Conservation (phyloP, 116 monocot species). For the Papilionanthe hybrid region DNA sequence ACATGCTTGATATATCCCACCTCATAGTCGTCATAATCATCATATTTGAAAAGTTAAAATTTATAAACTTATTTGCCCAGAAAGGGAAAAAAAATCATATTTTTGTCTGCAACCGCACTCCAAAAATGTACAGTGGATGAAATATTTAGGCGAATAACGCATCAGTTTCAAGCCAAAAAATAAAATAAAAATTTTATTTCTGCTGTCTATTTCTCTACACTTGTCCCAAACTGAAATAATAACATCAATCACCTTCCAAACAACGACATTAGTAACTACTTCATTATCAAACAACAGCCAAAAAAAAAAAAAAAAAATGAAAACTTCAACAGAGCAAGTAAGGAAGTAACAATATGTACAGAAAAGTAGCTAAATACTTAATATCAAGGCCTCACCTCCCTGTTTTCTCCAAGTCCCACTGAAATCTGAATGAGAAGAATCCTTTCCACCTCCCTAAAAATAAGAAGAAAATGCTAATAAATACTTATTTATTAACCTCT, state of each 20-base stretch:
- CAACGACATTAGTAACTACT: not conserved
- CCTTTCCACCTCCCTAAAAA: conserved; percentile 8
- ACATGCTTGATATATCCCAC: too few relatives aligned
- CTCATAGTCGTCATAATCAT: too few relatives aligned
- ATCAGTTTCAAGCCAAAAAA: not conserved
- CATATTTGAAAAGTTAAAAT: too few relatives aligned
- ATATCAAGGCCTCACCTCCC: not conserved
- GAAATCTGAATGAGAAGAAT: not conserved
- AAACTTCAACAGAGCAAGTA: not conserved
- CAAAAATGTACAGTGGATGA: too few relatives aligned
- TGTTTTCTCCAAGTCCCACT: not conserved
- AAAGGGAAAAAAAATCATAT: not conserved
- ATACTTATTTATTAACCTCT: not conserved
- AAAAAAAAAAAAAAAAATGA: not conserved
- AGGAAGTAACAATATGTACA: too few relatives aligned
- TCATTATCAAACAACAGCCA: too few relatives aligned
- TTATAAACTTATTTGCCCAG: too few relatives aligned
- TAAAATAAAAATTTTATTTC: not conserved
- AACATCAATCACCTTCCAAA: not conserved
- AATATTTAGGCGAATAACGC: too few relatives aligned
- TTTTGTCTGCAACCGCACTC: not conserved
- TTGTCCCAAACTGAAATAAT: not conserved
- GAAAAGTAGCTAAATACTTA: too few relatives aligned
- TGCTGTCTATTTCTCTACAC: not conserved
- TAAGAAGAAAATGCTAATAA: not conserved